Evolutionary conservation across 352 stramenopile genomes (phyloP).

Genomic region (Lagenidium giganteum): DNA sequence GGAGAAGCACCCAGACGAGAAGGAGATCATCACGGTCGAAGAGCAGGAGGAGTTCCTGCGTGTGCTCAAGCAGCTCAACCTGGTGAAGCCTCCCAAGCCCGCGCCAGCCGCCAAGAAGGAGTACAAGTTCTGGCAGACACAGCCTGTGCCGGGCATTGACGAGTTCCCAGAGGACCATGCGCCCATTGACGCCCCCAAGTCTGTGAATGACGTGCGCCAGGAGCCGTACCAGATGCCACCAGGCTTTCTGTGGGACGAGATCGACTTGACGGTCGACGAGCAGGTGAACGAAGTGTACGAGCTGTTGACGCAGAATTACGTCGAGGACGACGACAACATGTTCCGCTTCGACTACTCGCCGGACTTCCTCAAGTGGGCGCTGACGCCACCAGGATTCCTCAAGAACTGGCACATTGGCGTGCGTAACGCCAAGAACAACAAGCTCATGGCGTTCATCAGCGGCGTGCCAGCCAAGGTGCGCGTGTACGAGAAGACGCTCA

Average conservation of each 20-base stretch:
- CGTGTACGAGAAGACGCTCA: conserved; percentile 47
- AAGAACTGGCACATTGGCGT: conserved; percentile 96
- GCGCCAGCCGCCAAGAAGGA: conserved; percentile 28
- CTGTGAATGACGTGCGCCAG: conserved; percentile 80
- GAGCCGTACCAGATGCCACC: conserved; percentile 95
- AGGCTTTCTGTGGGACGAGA: conserved; percentile 91
- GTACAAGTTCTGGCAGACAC: conserved; percentile 90
- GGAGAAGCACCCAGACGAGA: conserved; percentile 5
- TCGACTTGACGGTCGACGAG: conserved; percentile 84
- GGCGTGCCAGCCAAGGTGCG: conserved; percentile 87
- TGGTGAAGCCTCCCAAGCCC: conserved; percentile 25
- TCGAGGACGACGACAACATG: conserved; percentile 98
- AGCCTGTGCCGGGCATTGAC: conserved; percentile 76
- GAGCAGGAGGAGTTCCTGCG: conserved; percentile 71
- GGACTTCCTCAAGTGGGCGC: conserved; percentile 84
- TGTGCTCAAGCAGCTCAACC: conserved; percentile 57
- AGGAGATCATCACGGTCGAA: conserved; percentile 39
- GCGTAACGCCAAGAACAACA: conserved; percentile 81
- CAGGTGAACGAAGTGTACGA: conserved; percentile 93
- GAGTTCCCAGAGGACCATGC: conserved; percentile 74
- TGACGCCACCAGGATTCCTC: conserved; percentile 92
- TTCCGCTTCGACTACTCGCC: conserved; percentile 94
- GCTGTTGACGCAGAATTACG: conserved; percentile 97
- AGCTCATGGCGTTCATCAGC: conserved; percentile 98
- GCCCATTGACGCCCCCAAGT: conserved; percentile 93